These are phyloP conservation scores for Yamadazyma triangularis DNA, from an alignment of 1,139 yeast genomes.

Conservation along the genomic window DNA sequence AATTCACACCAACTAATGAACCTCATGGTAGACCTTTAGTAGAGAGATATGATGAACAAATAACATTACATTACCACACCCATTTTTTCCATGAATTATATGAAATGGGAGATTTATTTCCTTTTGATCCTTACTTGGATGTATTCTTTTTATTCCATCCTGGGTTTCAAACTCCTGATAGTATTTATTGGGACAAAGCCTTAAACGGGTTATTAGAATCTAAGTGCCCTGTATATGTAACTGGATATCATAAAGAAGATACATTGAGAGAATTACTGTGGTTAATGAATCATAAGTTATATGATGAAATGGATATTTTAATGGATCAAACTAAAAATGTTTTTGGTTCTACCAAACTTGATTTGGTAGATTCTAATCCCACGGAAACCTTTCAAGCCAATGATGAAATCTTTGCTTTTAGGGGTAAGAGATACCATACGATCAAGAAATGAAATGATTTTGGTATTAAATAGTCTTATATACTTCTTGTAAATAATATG, in stretches of 20 bases:
- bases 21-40: constrained; percentile 59
- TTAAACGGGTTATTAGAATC: constrained; percentile 85
- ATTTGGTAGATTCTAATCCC: constrained; percentile 85
- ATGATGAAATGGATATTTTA: constrained; percentile 73
- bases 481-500: no score
- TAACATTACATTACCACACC: constrained; percentile 79
- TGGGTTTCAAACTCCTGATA: constrained; percentile 82
- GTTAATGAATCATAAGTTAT: constrained; percentile 56
- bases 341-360: constrained; percentile 89
- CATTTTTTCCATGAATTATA: constrained; percentile 88
- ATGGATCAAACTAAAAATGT: constrained; percentile 70
- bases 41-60: constrained; percentile 69
- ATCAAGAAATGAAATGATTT: no score
- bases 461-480: no score
- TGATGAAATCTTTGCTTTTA: constrained; percentile 80
- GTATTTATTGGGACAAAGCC: constrained; percentile 76
- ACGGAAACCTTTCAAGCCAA: constrained; percentile 91
- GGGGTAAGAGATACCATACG: constrained; percentile 97
- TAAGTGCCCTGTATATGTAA: constrained; percentile 85
- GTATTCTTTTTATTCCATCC: constrained; percentile 94
- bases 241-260: constrained; percentile 84
- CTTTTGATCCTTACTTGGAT: constrained; percentile 95
- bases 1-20: constrained; percentile 33
- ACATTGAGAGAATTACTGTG: constrained; percentile 65
- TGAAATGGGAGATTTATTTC: constrained; percentile 91